phyloP scores from a whole-genome alignment of 1,139 yeast genomes.

The Debaryomyces singareniensis region DNA sequence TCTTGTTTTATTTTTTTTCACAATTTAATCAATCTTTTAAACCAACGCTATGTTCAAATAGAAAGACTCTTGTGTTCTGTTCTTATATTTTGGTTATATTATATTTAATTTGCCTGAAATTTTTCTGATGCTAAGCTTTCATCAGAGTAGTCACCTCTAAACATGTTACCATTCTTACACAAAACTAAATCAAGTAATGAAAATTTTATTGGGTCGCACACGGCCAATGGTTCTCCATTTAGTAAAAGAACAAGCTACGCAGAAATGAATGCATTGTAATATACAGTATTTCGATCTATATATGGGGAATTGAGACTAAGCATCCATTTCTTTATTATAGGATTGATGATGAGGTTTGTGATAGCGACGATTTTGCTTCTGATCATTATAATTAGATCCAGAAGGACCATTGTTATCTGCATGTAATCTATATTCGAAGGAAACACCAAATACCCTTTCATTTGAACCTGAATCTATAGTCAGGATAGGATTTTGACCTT shows the following conservation, averaged over 20 bases:
- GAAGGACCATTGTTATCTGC: slow-evolving; percentile 25
- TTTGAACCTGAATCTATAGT: slow-evolving; percentile 29
- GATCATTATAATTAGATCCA: background rate
- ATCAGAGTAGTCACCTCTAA: too few relatives aligned
- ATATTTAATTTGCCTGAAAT: too few relatives aligned
- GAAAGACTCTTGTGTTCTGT: too few relatives aligned
- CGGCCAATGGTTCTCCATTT: background rate
- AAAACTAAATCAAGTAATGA: background rate
- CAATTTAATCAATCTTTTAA: too few relatives aligned
- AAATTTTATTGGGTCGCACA: slow-evolving; percentile 1
- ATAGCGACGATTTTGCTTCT: background rate
- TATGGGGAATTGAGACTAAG: too few relatives aligned
- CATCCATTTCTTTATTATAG: too few relatives aligned
- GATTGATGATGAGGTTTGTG: background rate
- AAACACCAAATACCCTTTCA: slow-evolving; percentile 40
- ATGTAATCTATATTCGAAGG: slow-evolving; percentile 42
- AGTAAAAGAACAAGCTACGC: background rate
- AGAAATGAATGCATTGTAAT: too few relatives aligned
- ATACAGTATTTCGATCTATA: background rate
- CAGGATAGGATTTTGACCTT: slow-evolving; percentile 25
- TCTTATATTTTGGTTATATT: too few relatives aligned
- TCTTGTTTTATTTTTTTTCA: too few relatives aligned
- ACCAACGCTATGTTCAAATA: too few relatives aligned
- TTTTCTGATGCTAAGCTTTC: too few relatives aligned
- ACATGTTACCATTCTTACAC: background rate